Evolutionary conservation across 2,329 filamentous ascomycete species (phyloP).

Genomic region (Calonectria pauciramosa): DNA sequence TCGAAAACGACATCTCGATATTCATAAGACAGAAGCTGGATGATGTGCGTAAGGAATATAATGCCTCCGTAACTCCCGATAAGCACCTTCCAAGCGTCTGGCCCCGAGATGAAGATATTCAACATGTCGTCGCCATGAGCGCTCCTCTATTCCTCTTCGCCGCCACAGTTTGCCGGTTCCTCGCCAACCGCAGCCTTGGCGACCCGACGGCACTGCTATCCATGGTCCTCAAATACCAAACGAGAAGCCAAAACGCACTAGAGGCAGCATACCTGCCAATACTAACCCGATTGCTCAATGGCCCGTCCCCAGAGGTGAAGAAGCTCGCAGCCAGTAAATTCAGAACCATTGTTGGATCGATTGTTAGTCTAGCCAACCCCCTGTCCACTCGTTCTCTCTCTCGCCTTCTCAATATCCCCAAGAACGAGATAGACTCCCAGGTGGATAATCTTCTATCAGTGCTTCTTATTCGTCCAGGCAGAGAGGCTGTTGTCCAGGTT

Average conservation of each 20-base stretch:
- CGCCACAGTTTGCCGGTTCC: constrained; percentile 51
- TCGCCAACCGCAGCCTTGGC: constrained; percentile 36
- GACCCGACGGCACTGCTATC: constrained; percentile 41
- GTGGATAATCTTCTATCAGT: constrained; percentile 38
- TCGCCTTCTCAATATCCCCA: constrained; percentile 36
- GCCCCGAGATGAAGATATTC: background rate
- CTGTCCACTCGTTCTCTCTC: constrained; percentile 41
- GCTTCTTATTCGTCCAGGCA: background rate
- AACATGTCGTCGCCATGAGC: constrained; percentile 43
- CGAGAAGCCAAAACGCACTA: constrained; percentile 11
- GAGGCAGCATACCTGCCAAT: background rate
- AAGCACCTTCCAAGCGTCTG: constrained; percentile 11
- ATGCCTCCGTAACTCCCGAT: background rate
- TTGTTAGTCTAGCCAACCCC: background rate
- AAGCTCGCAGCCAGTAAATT: background rate
- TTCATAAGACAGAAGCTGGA: constrained; percentile 50
- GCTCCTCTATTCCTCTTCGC: constrained; percentile 54
- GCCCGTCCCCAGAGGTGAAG: background rate
- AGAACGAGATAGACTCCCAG: constrained; percentile 29
- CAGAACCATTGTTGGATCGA: background rate
- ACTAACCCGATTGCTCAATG: background rate
- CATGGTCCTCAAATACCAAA: constrained; percentile 39
- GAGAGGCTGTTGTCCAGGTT: constrained; percentile 2
- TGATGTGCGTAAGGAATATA: constrained; percentile 46
- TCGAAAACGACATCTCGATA: constrained; percentile 53